Base-by-base conservation (phyloP, 768 basidiomycete species). In the Ramaria sp. region DNA sequence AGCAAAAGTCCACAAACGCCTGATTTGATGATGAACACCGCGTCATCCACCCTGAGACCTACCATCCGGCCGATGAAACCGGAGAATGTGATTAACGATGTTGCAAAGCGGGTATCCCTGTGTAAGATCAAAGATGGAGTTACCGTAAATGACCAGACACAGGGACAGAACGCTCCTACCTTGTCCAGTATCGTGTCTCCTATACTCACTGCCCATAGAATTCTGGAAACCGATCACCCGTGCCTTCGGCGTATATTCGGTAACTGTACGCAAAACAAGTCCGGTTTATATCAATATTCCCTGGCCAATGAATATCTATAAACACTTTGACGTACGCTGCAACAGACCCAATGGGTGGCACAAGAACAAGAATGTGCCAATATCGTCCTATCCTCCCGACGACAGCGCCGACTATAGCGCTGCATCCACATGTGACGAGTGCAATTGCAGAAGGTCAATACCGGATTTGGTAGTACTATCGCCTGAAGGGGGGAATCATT, bases 21-120 rank as follows among this genome's bases (percentile, higher is more conserved):
- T n/a, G n/a, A n/a, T 34, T 55, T 55, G 45, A 47, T 55, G 8
- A 42, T 55, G 45, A 55, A 55, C 27, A 55, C 25, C 2, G 53
- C 53, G 15, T 32, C 47, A 5, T 43, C 53, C 22, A 55, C 47
- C n/a, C 43, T 43, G 7, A 55, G 45, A 3, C 53, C 53, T 7
- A 55, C 53, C 53, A 55, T 55, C 16, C 44, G 24, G 10, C 53
- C 53, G 5, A 55, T 45, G 28, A 55, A 55, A 2, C 53, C 53
- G 13, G 47, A 15, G 36, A 55, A 55, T 1, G 42, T 36, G 6
- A 48, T 22, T 13, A 55, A 30, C 1, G 53, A 55, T 15, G 53
- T 55, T 5, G 44, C 53, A 22, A 20, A 55, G 8, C 53, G 41
- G 24, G 44, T 55, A 45, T 47, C 53, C 7, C 20, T 37, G 20